phyloP scores from a whole-genome alignment of 441 rosid genomes.

The Metrosideros polymorpha region DNA sequence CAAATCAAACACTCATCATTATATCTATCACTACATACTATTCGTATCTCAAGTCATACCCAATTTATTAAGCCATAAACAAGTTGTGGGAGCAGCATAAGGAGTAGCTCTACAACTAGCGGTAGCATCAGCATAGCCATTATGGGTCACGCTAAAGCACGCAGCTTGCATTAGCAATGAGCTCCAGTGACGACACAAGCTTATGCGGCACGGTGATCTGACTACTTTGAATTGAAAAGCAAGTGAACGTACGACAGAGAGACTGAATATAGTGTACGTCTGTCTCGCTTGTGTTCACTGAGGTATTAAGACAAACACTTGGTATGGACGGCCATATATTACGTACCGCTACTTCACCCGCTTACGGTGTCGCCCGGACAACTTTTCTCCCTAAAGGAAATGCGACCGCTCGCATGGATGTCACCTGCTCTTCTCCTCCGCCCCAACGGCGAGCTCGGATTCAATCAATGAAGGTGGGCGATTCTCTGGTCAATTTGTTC shows the following conservation, averaged over 20 bases:
- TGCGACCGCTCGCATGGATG: background rate
- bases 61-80: background rate
- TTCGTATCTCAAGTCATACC: background rate
- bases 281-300: background rate
- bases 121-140: background rate
- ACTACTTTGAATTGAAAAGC: background rate
- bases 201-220: background rate
- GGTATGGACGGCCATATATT: background rate
- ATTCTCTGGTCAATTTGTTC: background rate
- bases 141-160: background rate
- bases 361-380: background rate
- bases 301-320: background rate
- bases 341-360: background rate
- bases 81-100: background rate
- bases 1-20: background rate
- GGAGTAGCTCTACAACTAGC: background rate
- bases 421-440: background rate
- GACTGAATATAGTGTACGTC: background rate
- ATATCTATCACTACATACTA: background rate
- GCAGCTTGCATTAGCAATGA: background rate
- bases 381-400: background rate
- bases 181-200: background rate
- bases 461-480: background rate
- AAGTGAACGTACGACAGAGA: background rate
- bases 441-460: background rate